These are phyloP conservation scores for Suhomyces prunicola DNA, from an alignment of 805 yeast species.

Conservation along the genomic window DNA sequence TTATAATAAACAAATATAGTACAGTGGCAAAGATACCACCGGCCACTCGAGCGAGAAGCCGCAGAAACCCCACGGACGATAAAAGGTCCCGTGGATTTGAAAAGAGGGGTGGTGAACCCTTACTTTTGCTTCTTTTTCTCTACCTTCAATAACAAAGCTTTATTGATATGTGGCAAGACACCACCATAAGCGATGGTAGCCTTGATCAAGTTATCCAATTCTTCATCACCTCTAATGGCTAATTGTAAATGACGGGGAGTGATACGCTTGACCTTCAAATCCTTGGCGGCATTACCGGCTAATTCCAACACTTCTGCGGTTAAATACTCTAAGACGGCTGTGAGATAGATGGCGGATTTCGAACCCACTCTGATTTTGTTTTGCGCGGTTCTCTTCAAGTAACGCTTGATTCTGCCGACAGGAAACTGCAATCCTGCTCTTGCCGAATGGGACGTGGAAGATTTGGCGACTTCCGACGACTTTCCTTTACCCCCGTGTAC, in stretches of 20 bases:
- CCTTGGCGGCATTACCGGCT: conserved; percentile 33
- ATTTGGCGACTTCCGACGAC: conserved; percentile 67
- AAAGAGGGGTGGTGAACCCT: background rate
- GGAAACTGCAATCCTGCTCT: conserved; percentile 96
- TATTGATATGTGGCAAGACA: conserved; percentile 34
- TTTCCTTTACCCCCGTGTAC: conserved; percentile 97
- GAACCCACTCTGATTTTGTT: conserved; percentile 78
- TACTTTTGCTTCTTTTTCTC: conserved; percentile 22
- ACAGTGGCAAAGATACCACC: conserved; percentile 1
- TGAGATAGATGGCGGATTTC: conserved; percentile 65
- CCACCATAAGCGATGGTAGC: conserved; percentile 33
- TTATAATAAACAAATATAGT: conserved; percentile 5
- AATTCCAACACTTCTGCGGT: conserved; percentile 32
- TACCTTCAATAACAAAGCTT: conserved; percentile 32
- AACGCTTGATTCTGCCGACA: conserved; percentile 98
- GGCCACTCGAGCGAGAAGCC: background rate
- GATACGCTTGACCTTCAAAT: conserved; percentile 32
- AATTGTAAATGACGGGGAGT: conserved; percentile 32
- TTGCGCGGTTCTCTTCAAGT: conserved; percentile 86
- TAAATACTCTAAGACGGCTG: conserved; percentile 30
- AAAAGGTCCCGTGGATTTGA: background rate
- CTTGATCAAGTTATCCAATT: conserved; percentile 31
- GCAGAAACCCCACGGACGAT: background rate
- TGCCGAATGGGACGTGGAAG: conserved; percentile 84
- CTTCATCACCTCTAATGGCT: conserved; percentile 32